Base-by-base conservation (phyloP, 352 stramenopile genomes). In the Phytopythium vexans region DNA sequence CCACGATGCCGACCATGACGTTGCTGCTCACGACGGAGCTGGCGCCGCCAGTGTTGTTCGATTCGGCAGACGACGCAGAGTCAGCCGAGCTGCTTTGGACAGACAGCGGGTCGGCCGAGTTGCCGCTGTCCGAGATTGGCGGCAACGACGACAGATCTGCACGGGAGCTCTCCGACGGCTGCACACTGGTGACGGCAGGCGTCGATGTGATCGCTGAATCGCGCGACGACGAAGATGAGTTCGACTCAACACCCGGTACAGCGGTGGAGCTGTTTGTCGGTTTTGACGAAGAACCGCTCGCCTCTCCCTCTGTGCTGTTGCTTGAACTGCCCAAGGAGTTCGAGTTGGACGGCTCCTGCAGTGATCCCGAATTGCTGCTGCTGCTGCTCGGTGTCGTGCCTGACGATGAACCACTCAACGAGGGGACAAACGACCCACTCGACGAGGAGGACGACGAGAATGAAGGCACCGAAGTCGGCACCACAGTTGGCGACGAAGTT, bases 1-100 rank as follows among this genome's bases (percentile, higher is more conserved):
- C 57, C n/a, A 71, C 58, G 38, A 77, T 66, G 41, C 64, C 62
- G n/a, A 60, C 58, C 47, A 71, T 55, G 16, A 42, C 52, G 56
- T 74, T 64, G 21, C 52, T 49, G 32, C 45, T 45, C 43, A 73
- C 42, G 11, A 52, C 31, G 37, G 27, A 56, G 41, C 31, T 49
- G 4, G 50, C 49, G 5, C 60, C 49, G 8, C 49, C 54, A 31
- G 48, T 52, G 49, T 56, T 67, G 36, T 58, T 55, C 15, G 39
- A 27, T 3, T 49, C 44, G 8, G 31, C 15, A 4, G 48, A 56
- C 14, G 61, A 52, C 47, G 31, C 40, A 5, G 14, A 6, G 7
- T 21, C 9, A n/a, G 8, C 41, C 38, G 51, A 52, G 40, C 54
- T 45, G 15, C 51, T 59, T 7, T 54, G 48, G 15, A 33, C 43